Evolutionary conservation across 805 yeast genomes (phyloP).

Genomic region (Candida insectorum): DNA sequence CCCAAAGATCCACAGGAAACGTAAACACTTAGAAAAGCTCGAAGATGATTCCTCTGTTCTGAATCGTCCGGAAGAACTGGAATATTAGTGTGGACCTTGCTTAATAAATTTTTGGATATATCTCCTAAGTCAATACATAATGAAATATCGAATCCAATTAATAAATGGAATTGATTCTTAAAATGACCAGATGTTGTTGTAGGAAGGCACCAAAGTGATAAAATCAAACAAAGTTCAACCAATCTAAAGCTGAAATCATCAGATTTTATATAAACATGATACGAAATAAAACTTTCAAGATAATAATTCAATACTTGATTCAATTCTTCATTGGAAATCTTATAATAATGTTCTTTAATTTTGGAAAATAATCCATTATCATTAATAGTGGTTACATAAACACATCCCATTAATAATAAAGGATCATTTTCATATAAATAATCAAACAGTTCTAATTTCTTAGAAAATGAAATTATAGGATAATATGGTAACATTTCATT

Average conservation of each 20-base stretch:
- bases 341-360: constrained; percentile 10
- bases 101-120: constrained; percentile 17
- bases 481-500: constrained; percentile 41
- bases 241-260: constrained; percentile 41
- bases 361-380: constrained; percentile 20
- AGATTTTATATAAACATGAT: constrained; percentile 39
- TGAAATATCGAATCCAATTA: constrained; percentile 43
- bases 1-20: constrained; percentile 51
- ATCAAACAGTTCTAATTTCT: constrained; percentile 31
- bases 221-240: constrained; percentile 41
- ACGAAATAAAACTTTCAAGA: constrained; percentile 43
- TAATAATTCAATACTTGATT: constrained; percentile 42
- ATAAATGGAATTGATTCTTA: constrained; percentile 47
- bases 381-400: constrained; percentile 47
- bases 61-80: constrained; percentile 22
- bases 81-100: background rate
- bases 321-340: constrained; percentile 25
- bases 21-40: constrained; percentile 47
- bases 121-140: constrained; percentile 49
- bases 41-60: constrained; percentile 24
- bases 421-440: constrained; percentile 42
- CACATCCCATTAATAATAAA: constrained; percentile 37
- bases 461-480: constrained; percentile 47
- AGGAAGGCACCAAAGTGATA: constrained; percentile 53
- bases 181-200: constrained; percentile 51